These are phyloP conservation scores for Cercospora brassicicola DNA, from an alignment of 2,329 filamentous ascomycete species.

Conservation along the genomic window DNA sequence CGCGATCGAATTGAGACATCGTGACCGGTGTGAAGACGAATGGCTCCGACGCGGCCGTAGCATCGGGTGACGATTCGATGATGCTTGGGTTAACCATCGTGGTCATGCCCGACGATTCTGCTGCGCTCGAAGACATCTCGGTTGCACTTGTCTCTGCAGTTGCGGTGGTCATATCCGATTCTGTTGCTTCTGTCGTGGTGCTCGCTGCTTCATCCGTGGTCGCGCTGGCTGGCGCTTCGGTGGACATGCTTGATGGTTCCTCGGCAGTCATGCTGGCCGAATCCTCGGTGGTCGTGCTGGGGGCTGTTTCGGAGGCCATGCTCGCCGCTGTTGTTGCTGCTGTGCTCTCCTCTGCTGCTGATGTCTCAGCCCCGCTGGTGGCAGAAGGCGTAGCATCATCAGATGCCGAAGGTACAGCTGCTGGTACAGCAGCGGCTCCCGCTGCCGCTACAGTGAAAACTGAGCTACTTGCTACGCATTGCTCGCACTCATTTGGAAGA, in stretches of 20 bases:
- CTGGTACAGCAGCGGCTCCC: not conserved
- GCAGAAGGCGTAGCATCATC: constrained; percentile 2
- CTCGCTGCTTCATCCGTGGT: not conserved
- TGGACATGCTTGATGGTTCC: not conserved
- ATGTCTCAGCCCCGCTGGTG: not conserved
- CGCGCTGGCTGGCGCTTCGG: not conserved
- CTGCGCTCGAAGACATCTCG: not conserved
- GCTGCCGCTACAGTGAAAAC: constrained; percentile 8
- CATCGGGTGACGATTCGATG: not conserved
- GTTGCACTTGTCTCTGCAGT: not conserved
- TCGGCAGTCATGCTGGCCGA: not conserved
- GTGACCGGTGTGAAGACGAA: constrained; percentile 9
- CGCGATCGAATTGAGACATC: not conserved
- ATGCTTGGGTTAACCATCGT: not conserved
- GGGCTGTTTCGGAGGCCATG: not conserved
- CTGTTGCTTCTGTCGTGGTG: not conserved
- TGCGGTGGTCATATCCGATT: not conserved
- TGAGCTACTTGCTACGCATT: constrained; percentile 9
- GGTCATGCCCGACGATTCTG: constrained; percentile 7
- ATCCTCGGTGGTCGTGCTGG: not conserved
- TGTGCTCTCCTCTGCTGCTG: constrained; percentile 2
- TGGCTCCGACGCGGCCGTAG: constrained; percentile 1
- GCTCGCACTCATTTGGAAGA: constrained; percentile 14
- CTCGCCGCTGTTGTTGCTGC: not conserved
- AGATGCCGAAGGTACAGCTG: constrained; percentile 6